phyloP scores from a whole-genome alignment of 805 yeast species.

The Candida glaebosa region DNA sequence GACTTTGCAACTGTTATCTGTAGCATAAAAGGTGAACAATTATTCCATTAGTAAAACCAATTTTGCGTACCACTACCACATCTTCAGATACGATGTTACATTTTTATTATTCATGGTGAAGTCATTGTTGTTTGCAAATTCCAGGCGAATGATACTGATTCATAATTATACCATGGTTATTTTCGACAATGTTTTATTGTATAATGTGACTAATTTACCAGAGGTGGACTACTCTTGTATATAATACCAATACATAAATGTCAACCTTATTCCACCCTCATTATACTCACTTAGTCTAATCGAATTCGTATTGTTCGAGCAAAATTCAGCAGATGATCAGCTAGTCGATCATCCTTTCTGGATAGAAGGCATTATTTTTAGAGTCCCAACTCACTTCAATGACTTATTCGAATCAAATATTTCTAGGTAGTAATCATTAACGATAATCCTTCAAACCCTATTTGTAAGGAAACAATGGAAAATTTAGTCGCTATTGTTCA shows the following conservation, averaged over 20 bases:
- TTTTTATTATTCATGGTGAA: background rate
- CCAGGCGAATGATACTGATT: background rate
- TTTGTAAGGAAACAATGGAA: background rate
- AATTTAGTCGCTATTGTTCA: background rate
- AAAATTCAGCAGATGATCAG: background rate
- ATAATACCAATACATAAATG: background rate
- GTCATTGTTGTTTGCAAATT: background rate
- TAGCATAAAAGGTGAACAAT: background rate
- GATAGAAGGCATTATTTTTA: no score
- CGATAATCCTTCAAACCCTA: background rate
- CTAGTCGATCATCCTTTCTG: no score
- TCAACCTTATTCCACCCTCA: background rate
- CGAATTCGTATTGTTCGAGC: background rate
- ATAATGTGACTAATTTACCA: background rate
- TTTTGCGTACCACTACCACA: background rate
- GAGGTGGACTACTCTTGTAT: background rate
- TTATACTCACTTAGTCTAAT: background rate
- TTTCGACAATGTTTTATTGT: background rate
- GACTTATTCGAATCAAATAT: no score
- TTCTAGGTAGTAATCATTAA: background rate
- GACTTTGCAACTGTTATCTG: background rate
- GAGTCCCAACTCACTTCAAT: no score
- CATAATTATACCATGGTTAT: background rate
- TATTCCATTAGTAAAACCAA: background rate
- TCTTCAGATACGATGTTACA: background rate